A percentile compares a stretch with the other conserved stretches of the same genome.
phyloP scores from a whole-genome alignment of 257 asterid genomes.

The Primulina huaijiensis region DNA sequence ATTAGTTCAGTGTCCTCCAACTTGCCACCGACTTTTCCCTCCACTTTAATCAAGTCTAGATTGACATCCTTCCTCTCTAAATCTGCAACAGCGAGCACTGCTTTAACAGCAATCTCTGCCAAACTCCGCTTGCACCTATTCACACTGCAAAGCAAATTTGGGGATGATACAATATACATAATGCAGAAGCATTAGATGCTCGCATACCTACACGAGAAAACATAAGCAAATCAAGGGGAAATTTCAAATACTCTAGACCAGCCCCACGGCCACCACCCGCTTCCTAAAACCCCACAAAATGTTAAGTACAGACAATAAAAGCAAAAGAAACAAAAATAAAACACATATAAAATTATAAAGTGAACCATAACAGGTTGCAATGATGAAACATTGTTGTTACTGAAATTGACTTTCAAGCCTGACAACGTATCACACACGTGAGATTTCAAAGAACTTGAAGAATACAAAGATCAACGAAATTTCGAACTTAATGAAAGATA shows the following conservation, averaged over 20 bases:
- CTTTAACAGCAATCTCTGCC: constrained; percentile 98
- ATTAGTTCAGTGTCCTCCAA: constrained; percentile 90
- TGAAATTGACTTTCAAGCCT: neutral
- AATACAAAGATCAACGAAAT: neutral
- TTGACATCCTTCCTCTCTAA: constrained; percentile 94
- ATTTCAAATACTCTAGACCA: neutral
- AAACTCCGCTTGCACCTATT: constrained; percentile 87
- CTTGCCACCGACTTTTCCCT: constrained; percentile 96
- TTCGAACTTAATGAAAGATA: neutral
- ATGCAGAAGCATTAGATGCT: constrained; percentile 4
- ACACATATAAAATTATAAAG: neutral
- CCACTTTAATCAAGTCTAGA: constrained; percentile 91
- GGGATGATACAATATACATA: constrained; percentile 10
- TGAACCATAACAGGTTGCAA: neutral
- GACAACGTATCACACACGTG: neutral
- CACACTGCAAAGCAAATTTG: constrained; percentile 56
- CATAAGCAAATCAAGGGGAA: neutral
- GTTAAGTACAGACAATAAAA: neutral
- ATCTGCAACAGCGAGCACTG: constrained; percentile 97
- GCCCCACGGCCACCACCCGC: neutral
- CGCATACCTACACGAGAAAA: neutral
- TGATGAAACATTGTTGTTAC: neutral
- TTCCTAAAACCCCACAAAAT: neutral
- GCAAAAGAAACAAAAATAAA: neutral
- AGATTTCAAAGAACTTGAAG: neutral